Percentiles rank a stretch among this genome's conserved stretches.
Conservation (phyloP, 371 early-diverging fungal species). For the Zychaea mexicana region DNA sequence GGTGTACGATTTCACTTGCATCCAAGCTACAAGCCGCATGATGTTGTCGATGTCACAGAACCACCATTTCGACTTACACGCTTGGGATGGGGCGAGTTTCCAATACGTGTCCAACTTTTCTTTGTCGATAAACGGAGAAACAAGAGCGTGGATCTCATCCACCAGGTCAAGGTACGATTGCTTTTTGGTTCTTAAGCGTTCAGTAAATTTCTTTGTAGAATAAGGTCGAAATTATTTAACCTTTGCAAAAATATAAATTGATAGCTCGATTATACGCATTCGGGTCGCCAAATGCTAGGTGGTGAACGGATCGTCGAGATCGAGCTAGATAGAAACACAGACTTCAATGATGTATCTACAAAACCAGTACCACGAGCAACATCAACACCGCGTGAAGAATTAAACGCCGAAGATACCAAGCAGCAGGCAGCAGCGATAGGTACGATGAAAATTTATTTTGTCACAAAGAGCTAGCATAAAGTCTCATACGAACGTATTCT, state of each 20-base stretch:
- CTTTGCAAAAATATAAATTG: no score
- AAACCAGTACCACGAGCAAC: constrained; percentile 1
- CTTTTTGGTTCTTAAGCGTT: no score
- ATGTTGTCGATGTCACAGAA: constrained; percentile 78
- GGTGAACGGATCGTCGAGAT: constrained; percentile 78
- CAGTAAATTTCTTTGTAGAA: no score
- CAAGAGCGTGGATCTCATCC: constrained; percentile 84
- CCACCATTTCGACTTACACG: constrained; percentile 86
- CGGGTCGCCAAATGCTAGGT: constrained; percentile 74
- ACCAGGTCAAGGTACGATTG: constrained; percentile 75
- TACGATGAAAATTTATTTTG: background rate
- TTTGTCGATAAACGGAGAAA: constrained; percentile 80
- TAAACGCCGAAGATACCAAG: background rate
- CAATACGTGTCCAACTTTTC: constrained; percentile 78
- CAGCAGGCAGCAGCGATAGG: background rate
- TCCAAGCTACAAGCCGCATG: constrained; percentile 86
- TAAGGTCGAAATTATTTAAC: no score
- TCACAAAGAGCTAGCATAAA: background rate
- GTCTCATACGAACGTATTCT: background rate
- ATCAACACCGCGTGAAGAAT: constrained; percentile 1
- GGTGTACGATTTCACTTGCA: constrained; percentile 88
- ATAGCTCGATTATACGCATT: constrained; percentile 72
- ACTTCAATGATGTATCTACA: constrained; percentile 48
- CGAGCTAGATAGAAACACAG: constrained; percentile 82
- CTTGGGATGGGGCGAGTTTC: constrained; percentile 95